phyloP scores from a whole-genome alignment of 768 basidiomycete genomes.

The Kwoniella dendrophila region DNA sequence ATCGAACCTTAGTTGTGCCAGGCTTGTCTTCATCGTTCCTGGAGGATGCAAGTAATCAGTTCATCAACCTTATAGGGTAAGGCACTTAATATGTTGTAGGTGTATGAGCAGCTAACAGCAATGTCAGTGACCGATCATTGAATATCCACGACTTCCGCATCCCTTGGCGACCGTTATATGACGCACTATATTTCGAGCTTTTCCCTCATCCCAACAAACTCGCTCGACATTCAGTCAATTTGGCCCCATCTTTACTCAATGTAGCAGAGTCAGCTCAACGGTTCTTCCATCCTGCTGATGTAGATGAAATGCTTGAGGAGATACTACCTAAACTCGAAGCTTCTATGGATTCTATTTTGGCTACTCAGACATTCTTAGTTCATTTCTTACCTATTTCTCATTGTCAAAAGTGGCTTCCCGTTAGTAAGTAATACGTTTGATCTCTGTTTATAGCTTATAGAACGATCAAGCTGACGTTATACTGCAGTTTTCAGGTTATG shows the following conservation, averaged over 20 bases:
- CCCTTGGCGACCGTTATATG: constrained; percentile 50
- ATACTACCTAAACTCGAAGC: constrained; percentile 66
- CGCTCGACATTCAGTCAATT: constrained; percentile 55
- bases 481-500: constrained; percentile 72
- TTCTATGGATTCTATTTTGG: constrained; percentile 69
- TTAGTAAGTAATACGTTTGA: constrained; percentile 60
- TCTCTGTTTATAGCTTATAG: background rate
- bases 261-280: constrained; percentile 62
- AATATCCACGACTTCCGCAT: constrained; percentile 53
- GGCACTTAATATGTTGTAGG: constrained; percentile 40
- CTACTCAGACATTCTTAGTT: constrained; percentile 80
- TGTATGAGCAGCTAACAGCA: constrained; percentile 60
- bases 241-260: constrained; percentile 56
- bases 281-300: constrained; percentile 86
- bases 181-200: constrained; percentile 57
- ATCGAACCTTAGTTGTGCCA: constrained; percentile 34
- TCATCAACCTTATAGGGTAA: constrained; percentile 79
- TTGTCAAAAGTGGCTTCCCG: constrained; percentile 73
- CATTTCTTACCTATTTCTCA: constrained; percentile 83
- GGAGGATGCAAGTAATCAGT: constrained; percentile 73
- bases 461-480: background rate
- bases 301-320: constrained; percentile 82
- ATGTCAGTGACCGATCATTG: constrained; percentile 35
- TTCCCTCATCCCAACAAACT: constrained; percentile 64
- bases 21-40: constrained; percentile 57